A percentile compares a stretch with the other conserved stretches of the same genome.
Evolutionary conservation across 2,329 filamentous ascomycete species (phyloP).

Genomic region (Mollisiaceae sp.): DNA sequence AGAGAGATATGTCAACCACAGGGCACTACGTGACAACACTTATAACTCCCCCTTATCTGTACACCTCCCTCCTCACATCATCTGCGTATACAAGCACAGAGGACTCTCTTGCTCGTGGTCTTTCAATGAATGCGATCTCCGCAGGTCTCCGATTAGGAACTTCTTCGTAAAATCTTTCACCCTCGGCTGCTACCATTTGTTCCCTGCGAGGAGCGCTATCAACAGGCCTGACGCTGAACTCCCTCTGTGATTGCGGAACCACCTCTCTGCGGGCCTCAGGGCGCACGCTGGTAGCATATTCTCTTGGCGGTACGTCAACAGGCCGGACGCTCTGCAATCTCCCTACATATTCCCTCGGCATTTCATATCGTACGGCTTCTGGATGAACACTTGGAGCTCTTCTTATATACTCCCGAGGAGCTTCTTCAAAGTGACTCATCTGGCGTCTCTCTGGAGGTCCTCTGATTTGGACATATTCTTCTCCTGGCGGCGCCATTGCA

Average conservation of each 20-base stretch:
- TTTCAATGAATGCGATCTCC: constrained; percentile 39
- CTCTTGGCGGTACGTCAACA: constrained; percentile 44
- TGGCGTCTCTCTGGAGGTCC: constrained; percentile 37
- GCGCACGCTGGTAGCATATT: constrained; percentile 47
- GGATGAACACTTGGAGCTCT: constrained; percentile 61
- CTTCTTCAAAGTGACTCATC: constrained; percentile 49
- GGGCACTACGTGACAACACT: background rate
- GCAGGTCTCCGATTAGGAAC: constrained; percentile 28
- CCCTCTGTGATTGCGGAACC: constrained; percentile 36
- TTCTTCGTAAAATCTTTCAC: constrained; percentile 38
- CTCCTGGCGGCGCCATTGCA: constrained; percentile 35
- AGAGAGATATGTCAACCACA: too few relatives aligned
- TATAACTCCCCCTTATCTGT: constrained; percentile 32
- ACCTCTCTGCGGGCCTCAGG: constrained; percentile 39
- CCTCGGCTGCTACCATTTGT: constrained; percentile 28
- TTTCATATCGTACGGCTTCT: constrained; percentile 50
- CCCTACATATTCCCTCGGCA: constrained; percentile 41
- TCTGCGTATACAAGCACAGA: constrained; percentile 42
- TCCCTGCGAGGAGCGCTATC: constrained; percentile 36
- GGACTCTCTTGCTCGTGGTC: constrained; percentile 37
- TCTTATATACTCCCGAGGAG: constrained; percentile 54
- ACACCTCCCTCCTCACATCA: constrained; percentile 40
- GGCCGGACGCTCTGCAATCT: constrained; percentile 22
- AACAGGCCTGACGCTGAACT: constrained; percentile 40
- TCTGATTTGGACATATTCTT: constrained; percentile 53